Conservation (phyloP, 176 grass and related monocot genomes). For the Ensete ventricosum region DNA sequence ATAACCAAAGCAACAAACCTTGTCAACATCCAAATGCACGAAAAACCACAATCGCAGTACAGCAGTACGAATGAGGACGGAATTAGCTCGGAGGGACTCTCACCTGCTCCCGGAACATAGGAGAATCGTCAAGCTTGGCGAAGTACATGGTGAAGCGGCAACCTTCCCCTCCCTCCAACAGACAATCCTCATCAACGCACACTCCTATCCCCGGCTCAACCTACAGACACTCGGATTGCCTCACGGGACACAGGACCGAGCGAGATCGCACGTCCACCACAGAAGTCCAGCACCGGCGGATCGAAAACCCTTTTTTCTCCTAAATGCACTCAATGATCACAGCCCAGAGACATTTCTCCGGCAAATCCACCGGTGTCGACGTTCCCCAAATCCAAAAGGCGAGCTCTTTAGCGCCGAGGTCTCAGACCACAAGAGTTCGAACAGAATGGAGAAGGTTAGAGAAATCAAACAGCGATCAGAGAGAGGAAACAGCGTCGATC, state of each 20-base stretch:
- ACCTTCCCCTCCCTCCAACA: conserved; percentile 22
- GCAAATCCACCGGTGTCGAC: background rate
- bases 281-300: background rate
- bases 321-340: background rate
- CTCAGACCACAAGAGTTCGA: conserved; percentile 16
- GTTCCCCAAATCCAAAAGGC: background rate
- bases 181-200: conserved; percentile 29
- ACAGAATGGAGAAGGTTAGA: background rate
- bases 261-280: background rate
- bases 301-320: background rate
- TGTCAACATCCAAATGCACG: background rate
- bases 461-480: background rate
- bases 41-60: background rate
- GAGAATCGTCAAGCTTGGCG: conserved; percentile 93
- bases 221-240: background rate
- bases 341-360: background rate
- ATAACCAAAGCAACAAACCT: background rate
- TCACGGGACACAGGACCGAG: background rate
- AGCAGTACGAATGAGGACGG: background rate
- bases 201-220: background rate
- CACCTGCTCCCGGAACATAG: conserved; percentile 98
- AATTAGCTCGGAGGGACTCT: conserved; percentile 8
- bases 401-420: conserved; percentile 19
- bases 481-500: conserved; percentile 27
- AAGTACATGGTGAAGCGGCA: conserved; percentile 56